A percentile compares a stretch with the other conserved stretches of the same genome.
These are phyloP conservation scores for Citeromyces matritensis DNA, from an alignment of 805 yeast species.

Conservation along the genomic window DNA sequence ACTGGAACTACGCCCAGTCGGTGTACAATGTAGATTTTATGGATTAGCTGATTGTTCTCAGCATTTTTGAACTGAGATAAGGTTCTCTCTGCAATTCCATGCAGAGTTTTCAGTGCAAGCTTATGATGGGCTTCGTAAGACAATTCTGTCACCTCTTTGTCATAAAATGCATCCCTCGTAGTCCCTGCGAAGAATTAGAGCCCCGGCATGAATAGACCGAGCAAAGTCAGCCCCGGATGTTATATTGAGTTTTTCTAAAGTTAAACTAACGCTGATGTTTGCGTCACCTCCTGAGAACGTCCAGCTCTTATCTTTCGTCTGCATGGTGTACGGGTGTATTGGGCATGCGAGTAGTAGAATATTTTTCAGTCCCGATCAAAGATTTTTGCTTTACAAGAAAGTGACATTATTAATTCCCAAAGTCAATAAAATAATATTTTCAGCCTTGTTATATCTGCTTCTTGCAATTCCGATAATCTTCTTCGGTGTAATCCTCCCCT, in stretches of 20 bases:
- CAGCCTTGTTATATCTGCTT: no score
- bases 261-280: slow-evolving; percentile 10
- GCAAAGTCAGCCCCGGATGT: slow-evolving; percentile 18
- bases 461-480: no score
- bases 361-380: no score
- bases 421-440: no score
- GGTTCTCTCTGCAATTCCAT: slow-evolving; percentile 18
- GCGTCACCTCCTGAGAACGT: background rate
- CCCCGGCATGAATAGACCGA: slow-evolving; percentile 27
- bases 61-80: slow-evolving; percentile 9
- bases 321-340: no score
- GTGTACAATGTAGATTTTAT: slow-evolving; percentile 24
- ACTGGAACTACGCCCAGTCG: slow-evolving; percentile 32
- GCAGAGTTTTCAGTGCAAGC: slow-evolving; percentile 23
- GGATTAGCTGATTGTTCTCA: slow-evolving; percentile 9
- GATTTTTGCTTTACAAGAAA: no score
- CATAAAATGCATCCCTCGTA: slow-evolving; percentile 27
- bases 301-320: no score
- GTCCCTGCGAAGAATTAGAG: slow-evolving; percentile 34
- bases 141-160: slow-evolving; percentile 20
- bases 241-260: slow-evolving; percentile 8
- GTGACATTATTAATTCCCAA: no score
- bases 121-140: slow-evolving; percentile 29
- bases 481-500: no score
- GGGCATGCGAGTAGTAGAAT: no score